A percentile compares a stretch with the other conserved stretches of the same genome.
phyloP scores from a whole-genome alignment of 441 rosid species.

The Theobroma grandiflorum region DNA sequence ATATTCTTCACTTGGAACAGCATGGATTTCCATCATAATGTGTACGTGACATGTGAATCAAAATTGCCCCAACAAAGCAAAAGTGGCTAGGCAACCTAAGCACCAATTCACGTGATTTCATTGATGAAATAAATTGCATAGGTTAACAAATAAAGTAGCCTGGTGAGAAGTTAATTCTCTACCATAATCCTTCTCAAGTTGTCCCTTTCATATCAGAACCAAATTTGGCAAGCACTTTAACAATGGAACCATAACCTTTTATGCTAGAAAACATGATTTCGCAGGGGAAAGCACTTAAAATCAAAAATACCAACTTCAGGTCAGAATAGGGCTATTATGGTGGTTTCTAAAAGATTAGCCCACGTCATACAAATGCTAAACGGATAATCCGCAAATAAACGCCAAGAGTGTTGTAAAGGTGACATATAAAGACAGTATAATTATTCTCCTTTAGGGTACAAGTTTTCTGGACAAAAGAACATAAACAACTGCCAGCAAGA shows the following conservation, averaged over 20 bases:
- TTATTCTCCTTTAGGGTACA: not conserved
- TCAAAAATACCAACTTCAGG: not conserved
- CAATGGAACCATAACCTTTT: not conserved
- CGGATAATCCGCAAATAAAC: not conserved
- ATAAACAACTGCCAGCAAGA: not conserved
- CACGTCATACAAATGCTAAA: not conserved
- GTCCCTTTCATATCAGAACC: not conserved
- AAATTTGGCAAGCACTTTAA: slow-evolving; percentile 4
- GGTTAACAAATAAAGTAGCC: not conserved
- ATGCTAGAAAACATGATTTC: not conserved
- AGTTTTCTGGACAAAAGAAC: slow-evolving; percentile 10
- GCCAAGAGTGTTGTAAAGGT: not conserved
- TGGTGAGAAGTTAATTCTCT: slow-evolving; percentile 4
- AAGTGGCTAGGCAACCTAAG: not conserved
- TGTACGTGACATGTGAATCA: not conserved
- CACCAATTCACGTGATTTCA: too few relatives aligned
- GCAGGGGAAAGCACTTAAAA: not conserved
- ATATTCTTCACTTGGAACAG: not conserved
- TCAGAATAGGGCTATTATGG: slow-evolving; percentile 2
- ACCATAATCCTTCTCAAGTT: not conserved
- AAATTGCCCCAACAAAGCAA: slow-evolving; percentile 6
- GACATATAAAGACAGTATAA: not conserved
- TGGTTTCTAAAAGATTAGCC: slow-evolving; percentile 13
- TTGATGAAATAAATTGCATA: too few relatives aligned
- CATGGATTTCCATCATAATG: not conserved